A percentile compares a stretch with the other conserved stretches of the same genome.
Evolutionary conservation across 208 protist genomes (phyloP).

Genomic region (Leishmania aethiopica): DNA sequence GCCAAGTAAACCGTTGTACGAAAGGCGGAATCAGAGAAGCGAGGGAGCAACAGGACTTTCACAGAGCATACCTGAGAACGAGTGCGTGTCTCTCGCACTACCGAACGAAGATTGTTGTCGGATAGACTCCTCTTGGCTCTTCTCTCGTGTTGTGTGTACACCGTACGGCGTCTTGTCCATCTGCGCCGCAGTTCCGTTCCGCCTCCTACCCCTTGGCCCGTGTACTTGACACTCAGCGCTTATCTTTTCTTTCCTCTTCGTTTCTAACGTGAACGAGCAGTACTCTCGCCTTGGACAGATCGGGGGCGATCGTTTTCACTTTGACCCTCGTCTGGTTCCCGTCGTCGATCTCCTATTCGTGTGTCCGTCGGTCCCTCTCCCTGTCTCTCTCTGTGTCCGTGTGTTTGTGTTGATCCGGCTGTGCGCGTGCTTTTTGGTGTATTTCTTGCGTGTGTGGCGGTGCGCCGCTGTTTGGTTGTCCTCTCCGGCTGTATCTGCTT

Average conservation of each 20-base stretch:
- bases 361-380: background rate
- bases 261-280: background rate
- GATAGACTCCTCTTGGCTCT: background rate
- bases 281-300: background rate
- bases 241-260: background rate
- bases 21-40: conserved; percentile 39
- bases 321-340: background rate
- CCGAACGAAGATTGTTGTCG: background rate
- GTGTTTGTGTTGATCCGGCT: background rate
- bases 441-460: background rate
- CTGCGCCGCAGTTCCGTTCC: background rate
- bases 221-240: background rate
- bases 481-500: background rate
- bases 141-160: background rate
- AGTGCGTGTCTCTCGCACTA: background rate
- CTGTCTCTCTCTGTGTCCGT: background rate
- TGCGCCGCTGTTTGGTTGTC: background rate
- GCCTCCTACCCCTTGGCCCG: background rate
- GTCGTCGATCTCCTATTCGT: background rate
- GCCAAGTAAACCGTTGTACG: conserved; percentile 20
- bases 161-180: background rate
- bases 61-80: background rate
- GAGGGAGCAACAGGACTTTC: background rate
- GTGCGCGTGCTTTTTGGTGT: background rate
- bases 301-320: too few species aligned